Base-by-base conservation (phyloP, 805 yeast genomes). In the Blastobotrys muscicola region DNA sequence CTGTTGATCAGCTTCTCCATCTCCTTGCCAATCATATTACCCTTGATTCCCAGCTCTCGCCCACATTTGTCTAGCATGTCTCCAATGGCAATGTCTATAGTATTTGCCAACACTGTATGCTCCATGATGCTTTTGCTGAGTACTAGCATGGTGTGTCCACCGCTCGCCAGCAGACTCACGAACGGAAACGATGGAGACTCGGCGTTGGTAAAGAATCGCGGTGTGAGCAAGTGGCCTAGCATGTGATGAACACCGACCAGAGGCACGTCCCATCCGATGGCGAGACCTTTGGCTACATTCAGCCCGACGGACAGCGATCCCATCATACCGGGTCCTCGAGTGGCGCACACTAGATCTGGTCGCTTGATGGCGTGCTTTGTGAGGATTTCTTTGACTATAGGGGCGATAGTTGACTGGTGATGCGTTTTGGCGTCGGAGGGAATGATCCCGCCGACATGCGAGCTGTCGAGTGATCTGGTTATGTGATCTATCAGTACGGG, bases 281-380 rank as follows among this genome's bases (percentile, higher is more conserved):
- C 67, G 9, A 92, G 65, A 0, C 97, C 98, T 54, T 85, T 82
- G 0, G 94, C 95, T 34, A 85, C 63, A 55, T 84, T 92, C 16
- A 83, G 67, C 1, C 97, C 94, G 0, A 85, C 81, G 8, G 85
- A 73, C 10, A 92, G 67, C 0, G 94, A 82, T 0, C 97, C 96
- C 7, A 79, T 75, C 96, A 92, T 86, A 0, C 98, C 98, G 0
- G 98, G 98, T 0, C 98, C 98, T 51, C 95, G 67, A 0, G 98
- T 92, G 3, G 82, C 95, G 60, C 95, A 83, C 1, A 92, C 73
- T 38, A 92, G 58, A 12, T 40, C 43, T 7, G 38, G 38, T 2
- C 41, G 33, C 14, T 6, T 8, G 12, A 23, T 11, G 33, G 6
- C 23, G 44, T 57, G 49, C 0, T 56, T 46, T 0, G 23, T 31